Evolutionary conservation across 169 alveolate species (phyloP).

Genomic region (Plasmodium falciparum): DNA sequence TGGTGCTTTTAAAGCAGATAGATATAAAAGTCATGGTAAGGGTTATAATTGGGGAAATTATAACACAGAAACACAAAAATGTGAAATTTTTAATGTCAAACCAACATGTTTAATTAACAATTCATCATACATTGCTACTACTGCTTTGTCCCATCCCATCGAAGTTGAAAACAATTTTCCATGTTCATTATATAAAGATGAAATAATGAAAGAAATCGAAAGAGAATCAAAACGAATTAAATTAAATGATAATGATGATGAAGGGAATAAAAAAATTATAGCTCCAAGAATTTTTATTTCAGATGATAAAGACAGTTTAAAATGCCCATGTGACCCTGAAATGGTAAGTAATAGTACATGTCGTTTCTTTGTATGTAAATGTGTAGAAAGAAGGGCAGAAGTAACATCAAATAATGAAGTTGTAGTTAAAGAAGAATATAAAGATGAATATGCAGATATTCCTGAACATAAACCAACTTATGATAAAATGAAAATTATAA

Average conservation of each 20-base stretch:
- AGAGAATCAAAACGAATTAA: slow-evolving; percentile 7
- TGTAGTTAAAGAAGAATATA: slow-evolving; percentile 36
- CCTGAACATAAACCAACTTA: neutral
- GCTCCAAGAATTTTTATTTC: slow-evolving; percentile 79
- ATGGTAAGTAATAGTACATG: slow-evolving; percentile 21
- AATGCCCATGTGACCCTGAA: slow-evolving; percentile 68
- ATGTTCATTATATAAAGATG: slow-evolving; percentile 78
- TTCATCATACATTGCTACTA: slow-evolving; percentile 80
- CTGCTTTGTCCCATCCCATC: slow-evolving; percentile 82
- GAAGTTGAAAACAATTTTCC: slow-evolving; percentile 80
- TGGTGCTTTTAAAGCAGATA: slow-evolving; percentile 63
- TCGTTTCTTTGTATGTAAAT: slow-evolving; percentile 38
- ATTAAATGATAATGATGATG: slow-evolving; percentile 1
- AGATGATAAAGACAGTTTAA: slow-evolving; percentile 24
- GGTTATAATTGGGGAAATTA: slow-evolving; percentile 87
- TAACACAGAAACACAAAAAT: slow-evolving; percentile 49
- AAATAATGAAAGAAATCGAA: slow-evolving; percentile 30
- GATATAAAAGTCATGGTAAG: slow-evolving; percentile 77
- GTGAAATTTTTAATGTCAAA: slow-evolving; percentile 75
- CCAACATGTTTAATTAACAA: slow-evolving; percentile 84
- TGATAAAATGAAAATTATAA: slow-evolving; percentile 9
- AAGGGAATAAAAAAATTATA: slow-evolving; percentile 3
- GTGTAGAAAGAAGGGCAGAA: slow-evolving; percentile 56
- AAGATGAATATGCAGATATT: neutral
- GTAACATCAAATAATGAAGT: slow-evolving; percentile 44